Base-by-base conservation (phyloP, 2,329 filamentous ascomycete species). In the Aschersonia sp. region DNA sequence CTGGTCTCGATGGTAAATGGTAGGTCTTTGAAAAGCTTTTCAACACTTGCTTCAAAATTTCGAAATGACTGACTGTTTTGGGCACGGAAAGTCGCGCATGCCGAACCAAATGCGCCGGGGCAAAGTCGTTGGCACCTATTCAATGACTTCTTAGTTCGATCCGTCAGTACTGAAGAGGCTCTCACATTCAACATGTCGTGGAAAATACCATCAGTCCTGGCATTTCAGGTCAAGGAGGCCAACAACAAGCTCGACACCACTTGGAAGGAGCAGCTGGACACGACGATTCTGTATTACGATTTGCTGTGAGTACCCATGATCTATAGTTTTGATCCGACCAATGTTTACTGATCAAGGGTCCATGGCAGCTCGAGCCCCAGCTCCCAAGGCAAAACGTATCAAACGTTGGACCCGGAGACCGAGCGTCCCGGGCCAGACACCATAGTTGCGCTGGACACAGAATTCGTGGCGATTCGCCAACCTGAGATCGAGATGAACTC, bases 401-500 rank as follows among this genome's bases (percentile, higher is more conserved):
- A 70, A 10, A 65, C 77, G 0, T 71, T 89, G 1, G 67, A 78
- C 31, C 61, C 70, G 0, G 57, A 69, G 1, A 68, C 64, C 0
- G 89, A 96, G 64, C 73, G 72, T 5, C 88, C 86, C 1, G 74
- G 75, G 0, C 74, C 82, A 0, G 78, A 82, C 10, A 88, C 80
- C 2, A 83, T 92, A 9, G 78, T 96, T 43, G 92, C 89, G 1
- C 79, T 98, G 4, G 92, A 98, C 60, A 94, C 94, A 0, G 92
- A 98, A 63, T 98, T 98, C 56, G 94, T 98, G 5, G 83, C 89
- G 29, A 77, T 96, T 2, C 85, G 94, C 54, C 85, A 92, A 55
- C 88, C 92, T 44, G 91, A 97, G 61, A 94, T 96, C 47, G 88
- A 96, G 59, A 88, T 98, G 69, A 94, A 94, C 62, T 89, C 91